phyloP scores from a whole-genome alignment of 169 alveolate species.

The Toxoplasma gondii region DNA sequence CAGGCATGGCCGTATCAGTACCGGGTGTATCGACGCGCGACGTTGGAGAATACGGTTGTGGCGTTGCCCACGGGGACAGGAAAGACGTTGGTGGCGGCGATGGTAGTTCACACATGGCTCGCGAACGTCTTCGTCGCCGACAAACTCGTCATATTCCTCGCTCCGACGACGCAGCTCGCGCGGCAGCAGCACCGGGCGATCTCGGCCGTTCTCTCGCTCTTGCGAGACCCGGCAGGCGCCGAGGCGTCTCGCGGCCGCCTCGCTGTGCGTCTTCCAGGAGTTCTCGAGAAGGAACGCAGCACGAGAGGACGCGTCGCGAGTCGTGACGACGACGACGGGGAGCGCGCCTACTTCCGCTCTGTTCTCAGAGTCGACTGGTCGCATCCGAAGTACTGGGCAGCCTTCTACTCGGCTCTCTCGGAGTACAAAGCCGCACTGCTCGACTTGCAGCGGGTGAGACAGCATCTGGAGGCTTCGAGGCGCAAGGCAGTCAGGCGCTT shows the following conservation, averaged over 20 bases:
- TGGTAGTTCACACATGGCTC: neutral
- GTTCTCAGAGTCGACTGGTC: neutral
- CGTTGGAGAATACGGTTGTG: neutral
- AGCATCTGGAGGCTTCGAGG: neutral
- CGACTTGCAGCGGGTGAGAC: neutral
- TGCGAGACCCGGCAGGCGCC: neutral
- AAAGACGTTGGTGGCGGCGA: neutral
- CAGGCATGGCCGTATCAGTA: neutral
- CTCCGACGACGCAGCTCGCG: neutral
- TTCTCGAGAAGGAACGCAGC: neutral
- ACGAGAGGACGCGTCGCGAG: neutral
- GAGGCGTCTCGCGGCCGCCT: neutral
- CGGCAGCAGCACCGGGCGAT: neutral
- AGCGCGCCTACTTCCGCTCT: neutral
- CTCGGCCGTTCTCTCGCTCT: neutral
- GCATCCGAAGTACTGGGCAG: neutral
- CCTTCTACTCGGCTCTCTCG: neutral
- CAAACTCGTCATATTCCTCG: neutral
- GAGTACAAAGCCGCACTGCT: neutral
- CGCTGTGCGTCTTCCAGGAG: neutral
- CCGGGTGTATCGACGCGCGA: neutral
- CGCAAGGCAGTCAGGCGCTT: too few species aligned
- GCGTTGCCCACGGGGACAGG: neutral
- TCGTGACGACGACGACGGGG: neutral
- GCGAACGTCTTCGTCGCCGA: neutral